Percentiles rank a stretch among this genome's conserved stretches.
Evolutionary conservation across 2,329 filamentous ascomycete species (phyloP).

Genomic region (Alternaria triticina): DNA sequence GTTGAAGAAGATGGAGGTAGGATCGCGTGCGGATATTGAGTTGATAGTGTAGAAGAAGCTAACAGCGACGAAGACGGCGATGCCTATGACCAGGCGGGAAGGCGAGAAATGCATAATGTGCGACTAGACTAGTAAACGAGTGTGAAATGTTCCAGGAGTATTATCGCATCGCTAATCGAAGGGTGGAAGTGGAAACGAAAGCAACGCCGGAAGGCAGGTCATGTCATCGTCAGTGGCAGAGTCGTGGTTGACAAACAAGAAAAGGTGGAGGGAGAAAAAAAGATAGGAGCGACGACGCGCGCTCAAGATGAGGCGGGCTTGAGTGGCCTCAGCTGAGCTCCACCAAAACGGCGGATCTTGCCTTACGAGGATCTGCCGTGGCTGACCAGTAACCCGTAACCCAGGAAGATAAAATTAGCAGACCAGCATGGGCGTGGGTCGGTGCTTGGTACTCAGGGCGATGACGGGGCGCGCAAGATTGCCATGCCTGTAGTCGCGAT

Average conservation of each 20-base stretch:
- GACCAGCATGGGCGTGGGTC: constrained; percentile 2
- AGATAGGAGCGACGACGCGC: constrained; percentile 13
- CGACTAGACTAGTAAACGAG: constrained; percentile 7
- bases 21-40: constrained; percentile 38
- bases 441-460: neutral
- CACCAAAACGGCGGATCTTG: constrained; percentile 11
- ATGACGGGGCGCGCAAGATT: neutral
- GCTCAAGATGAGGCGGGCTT: constrained; percentile 6
- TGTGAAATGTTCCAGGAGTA: constrained; percentile 7
- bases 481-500: neutral
- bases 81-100: constrained; percentile 27
- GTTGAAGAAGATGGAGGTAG: constrained; percentile 47
- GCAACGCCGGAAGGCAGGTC: constrained; percentile 4
- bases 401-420: constrained; percentile 15
- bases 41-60: constrained; percentile 32
- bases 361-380: constrained; percentile 5
- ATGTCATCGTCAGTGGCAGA: constrained; percentile 13
- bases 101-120: constrained; percentile 27
- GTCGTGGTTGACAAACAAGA: neutral
- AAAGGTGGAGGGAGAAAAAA: constrained; percentile 4
- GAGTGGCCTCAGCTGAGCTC: constrained; percentile 10
- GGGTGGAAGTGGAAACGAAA: neutral
- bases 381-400: neutral
- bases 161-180: constrained; percentile 14
- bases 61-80: constrained; percentile 24